A percentile compares a stretch with the other conserved stretches of the same genome.
Evolutionary conservation across 768 basidiomycete genomes (phyloP).

Genomic region (Tricholomella constricta): DNA sequence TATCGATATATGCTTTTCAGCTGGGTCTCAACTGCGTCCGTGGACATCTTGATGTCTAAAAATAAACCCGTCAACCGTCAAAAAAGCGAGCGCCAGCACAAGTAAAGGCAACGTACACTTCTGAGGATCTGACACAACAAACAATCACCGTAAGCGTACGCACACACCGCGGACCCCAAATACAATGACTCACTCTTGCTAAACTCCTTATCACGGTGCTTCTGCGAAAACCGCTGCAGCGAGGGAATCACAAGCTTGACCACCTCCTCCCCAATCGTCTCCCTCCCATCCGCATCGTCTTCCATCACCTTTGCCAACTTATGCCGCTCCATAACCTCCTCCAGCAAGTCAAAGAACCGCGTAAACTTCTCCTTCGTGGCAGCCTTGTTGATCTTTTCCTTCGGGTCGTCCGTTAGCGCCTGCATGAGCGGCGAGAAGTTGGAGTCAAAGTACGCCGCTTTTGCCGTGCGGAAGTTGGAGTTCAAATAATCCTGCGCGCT

Average conservation of each 20-base stretch:
- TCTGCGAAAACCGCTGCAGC: conserved; percentile 73
- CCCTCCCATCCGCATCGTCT: conserved; percentile 64
- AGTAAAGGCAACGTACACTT: conserved; percentile 53
- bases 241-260: conserved; percentile 76
- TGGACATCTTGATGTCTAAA: conserved; percentile 75
- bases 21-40: conserved; percentile 73
- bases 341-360: conserved; percentile 77
- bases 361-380: conserved; percentile 83
- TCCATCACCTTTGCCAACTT: conserved; percentile 66
- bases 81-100: background rate
- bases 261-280: conserved; percentile 68
- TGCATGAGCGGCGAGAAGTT: conserved; percentile 83
- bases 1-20: conserved; percentile 62
- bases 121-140: conserved; percentile 57
- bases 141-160: conserved; percentile 4
- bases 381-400: conserved; percentile 55
- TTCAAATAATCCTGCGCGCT: conserved; percentile 63
- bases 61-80: conserved; percentile 12
- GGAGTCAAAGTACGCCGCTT: conserved; percentile 81
- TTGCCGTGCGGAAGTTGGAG: conserved; percentile 76
- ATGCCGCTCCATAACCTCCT: conserved; percentile 80
- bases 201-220: conserved; percentile 79
- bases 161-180: background rate
- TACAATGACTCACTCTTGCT: conserved; percentile 66
- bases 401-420: conserved; percentile 62